phyloP scores from a whole-genome alignment of 2,329 filamentous ascomycete genomes.

The Talaromyces atroroseus region DNA sequence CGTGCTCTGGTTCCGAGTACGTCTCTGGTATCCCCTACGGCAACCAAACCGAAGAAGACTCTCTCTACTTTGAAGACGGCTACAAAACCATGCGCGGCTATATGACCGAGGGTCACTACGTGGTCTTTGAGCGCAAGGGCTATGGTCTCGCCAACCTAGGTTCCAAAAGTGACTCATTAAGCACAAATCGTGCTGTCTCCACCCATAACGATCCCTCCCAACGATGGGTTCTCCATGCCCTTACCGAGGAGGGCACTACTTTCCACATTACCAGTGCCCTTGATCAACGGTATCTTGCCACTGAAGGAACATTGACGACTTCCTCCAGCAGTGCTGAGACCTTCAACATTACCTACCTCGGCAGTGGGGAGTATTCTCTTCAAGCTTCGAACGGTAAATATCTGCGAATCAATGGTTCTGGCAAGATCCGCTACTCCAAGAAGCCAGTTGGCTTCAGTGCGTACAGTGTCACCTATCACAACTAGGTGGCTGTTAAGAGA shows the following conservation, averaged over 20 bases:
- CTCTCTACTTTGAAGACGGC: conserved; percentile 44
- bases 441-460: conserved; percentile 1
- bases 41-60: conserved; percentile 18
- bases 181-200: background rate
- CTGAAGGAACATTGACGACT: background rate
- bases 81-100: conserved; percentile 50
- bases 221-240: conserved; percentile 2
- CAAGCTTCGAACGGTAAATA: conserved; percentile 2
- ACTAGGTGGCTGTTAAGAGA: background rate
- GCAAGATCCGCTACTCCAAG: background rate
- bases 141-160: conserved; percentile 36
- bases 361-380: conserved; percentile 6
- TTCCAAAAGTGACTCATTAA: background rate
- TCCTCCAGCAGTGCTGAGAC: background rate
- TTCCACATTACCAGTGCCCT: conserved; percentile 6
- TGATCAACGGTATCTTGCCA: background rate
- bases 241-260: background rate
- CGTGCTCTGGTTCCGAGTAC: conserved; percentile 38
- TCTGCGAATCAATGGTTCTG: background rate
- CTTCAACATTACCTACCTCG: conserved; percentile 6
- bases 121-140: conserved; percentile 46
- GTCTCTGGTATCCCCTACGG: conserved; percentile 30
- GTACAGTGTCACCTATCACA: conserved; percentile 7
- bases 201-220: background rate
- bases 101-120: conserved; percentile 51